A percentile compares a stretch with the other conserved stretches of the same genome.
phyloP scores from a whole-genome alignment of 1,284 basidiomycete genomes.

The Ustilago esculenta region DNA sequence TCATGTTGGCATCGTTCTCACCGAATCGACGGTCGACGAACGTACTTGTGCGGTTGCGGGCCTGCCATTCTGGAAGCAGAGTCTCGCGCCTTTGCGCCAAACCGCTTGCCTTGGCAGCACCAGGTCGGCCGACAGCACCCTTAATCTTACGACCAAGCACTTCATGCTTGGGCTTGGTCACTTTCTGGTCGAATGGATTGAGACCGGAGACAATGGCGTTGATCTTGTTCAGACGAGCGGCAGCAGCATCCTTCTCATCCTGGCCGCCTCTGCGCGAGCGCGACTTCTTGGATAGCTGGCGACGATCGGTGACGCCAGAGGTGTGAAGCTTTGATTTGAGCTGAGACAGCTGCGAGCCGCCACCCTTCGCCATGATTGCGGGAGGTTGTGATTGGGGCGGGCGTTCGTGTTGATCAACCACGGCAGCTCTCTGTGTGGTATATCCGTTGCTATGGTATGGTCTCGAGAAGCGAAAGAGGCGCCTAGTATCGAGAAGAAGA shows the following conservation, averaged over 20 bases:
- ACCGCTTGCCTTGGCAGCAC: slow-evolving; percentile 85
- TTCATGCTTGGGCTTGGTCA: slow-evolving; percentile 79
- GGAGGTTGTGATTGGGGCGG: neutral
- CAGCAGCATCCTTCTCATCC: slow-evolving; percentile 68
- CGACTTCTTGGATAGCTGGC: slow-evolving; percentile 53
- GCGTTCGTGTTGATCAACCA: neutral
- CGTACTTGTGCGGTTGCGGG: slow-evolving; percentile 82
- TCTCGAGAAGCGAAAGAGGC: too few relatives aligned
- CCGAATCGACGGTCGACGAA: slow-evolving; percentile 95
- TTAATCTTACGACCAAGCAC: slow-evolving; percentile 87
- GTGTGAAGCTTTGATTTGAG: slow-evolving; percentile 59
- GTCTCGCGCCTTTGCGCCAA: slow-evolving; percentile 79
- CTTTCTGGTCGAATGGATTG: slow-evolving; percentile 83
- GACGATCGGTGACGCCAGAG: slow-evolving; percentile 58
- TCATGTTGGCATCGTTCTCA: slow-evolving; percentile 89
- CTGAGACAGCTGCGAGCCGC: slow-evolving; percentile 66
- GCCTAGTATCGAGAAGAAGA: too few relatives aligned
- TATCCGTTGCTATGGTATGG: too few relatives aligned
- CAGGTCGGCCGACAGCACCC: slow-evolving; percentile 83
- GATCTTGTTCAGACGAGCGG: slow-evolving; percentile 72
- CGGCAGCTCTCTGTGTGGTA: neutral
- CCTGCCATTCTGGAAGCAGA: slow-evolving; percentile 81
- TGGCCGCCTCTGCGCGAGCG: slow-evolving; percentile 70
- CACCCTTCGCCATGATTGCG: slow-evolving; percentile 54
- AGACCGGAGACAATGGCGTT: slow-evolving; percentile 83